A percentile compares a stretch with the other conserved stretches of the same genome.
Evolutionary conservation across 345 rosid genomes (phyloP).

Genomic region (Citrus hindsii): DNA sequence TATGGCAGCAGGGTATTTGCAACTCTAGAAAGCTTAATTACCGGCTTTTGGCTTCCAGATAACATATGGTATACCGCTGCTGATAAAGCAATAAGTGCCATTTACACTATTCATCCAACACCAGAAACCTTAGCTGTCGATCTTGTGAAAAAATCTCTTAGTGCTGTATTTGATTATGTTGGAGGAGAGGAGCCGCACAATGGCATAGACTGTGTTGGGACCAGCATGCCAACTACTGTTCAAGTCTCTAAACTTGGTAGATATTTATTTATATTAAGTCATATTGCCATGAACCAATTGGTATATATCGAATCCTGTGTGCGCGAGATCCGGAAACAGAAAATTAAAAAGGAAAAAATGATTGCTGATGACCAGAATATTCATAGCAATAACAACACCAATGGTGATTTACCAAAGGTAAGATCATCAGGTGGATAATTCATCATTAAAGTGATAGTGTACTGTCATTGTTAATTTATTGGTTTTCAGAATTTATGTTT

Average conservation of each 20-base stretch:
- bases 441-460: neutral
- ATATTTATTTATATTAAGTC: conserved; percentile 78
- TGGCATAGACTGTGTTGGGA: conserved; percentile 26
- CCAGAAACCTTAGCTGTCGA: conserved; percentile 80
- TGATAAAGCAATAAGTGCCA: conserved; percentile 83
- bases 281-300: conserved; percentile 93
- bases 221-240: conserved; percentile 43
- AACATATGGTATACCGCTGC: conserved; percentile 85
- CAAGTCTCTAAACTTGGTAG: conserved; percentile 79
- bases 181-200: conserved; percentile 45
- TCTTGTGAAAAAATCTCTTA: conserved; percentile 63
- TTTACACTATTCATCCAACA: conserved; percentile 80
- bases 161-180: conserved; percentile 47
- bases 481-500: neutral
- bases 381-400: conserved; percentile 15
- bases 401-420: conserved; percentile 42
- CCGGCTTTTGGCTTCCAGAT: conserved; percentile 89
- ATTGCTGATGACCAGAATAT: conserved; percentile 37
- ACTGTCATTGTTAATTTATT: neutral
- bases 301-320: conserved; percentile 86
- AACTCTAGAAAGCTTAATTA: conserved; percentile 69
- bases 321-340: conserved; percentile 85
- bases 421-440: neutral
- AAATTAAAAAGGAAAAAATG: conserved; percentile 45
- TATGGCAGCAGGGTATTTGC: conserved; percentile 73